Conservation (phyloP, 164 flowering plant species). For the Vitis vinifera region DNA sequence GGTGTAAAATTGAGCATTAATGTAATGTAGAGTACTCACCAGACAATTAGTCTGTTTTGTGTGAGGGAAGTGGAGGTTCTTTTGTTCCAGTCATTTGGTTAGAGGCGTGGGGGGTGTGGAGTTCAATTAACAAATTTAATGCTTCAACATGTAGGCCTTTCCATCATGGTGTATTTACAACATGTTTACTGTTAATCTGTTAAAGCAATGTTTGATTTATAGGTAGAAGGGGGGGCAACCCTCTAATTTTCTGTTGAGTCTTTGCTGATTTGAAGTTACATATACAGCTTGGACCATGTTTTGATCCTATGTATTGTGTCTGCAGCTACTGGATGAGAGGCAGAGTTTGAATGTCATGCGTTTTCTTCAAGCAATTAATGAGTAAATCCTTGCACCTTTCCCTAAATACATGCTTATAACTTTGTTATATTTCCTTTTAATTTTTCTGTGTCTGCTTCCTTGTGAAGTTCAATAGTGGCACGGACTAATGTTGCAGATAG, state of each 20-base stretch:
- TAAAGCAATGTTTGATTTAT: neutral
- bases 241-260: neutral
- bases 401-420: neutral
- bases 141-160: too few species aligned
- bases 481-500: too few species aligned
- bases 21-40: too few species aligned
- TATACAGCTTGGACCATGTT: neutral
- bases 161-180: neutral
- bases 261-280: neutral
- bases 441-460: neutral
- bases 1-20: too few species aligned
- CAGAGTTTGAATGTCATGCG: constrained; percentile 62
- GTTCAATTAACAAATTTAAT: too few species aligned
- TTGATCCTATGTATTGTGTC: constrained; percentile 1
- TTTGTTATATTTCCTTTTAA: neutral
- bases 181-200: neutral
- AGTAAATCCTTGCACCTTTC: constrained; percentile 28
- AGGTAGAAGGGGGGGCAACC: neutral
- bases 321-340: constrained; percentile 63
- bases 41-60: too few species aligned
- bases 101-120: too few species aligned
- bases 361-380: constrained; percentile 62
- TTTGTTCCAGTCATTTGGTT: too few species aligned
- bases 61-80: too few species aligned
- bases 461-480: too few species aligned